Base-by-base conservation (phyloP, 2,329 filamentous ascomycete species). In the Furcasterigmium sp. region DNA sequence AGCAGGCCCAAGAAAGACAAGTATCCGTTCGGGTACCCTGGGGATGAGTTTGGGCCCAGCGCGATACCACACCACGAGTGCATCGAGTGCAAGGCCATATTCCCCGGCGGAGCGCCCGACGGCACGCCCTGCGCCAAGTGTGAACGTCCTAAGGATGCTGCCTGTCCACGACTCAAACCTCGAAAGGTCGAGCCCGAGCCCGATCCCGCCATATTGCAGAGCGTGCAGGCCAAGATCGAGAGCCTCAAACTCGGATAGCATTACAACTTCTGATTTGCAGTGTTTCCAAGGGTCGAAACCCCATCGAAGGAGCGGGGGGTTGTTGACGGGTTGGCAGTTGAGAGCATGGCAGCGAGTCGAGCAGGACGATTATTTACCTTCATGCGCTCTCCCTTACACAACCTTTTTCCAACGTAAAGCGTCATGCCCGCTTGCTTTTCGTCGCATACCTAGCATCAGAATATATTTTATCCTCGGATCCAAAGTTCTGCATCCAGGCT, bases 1-100 rank as follows among this genome's bases (percentile, higher is more conserved):
- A 19, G 3, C 54, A 84, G 80, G 39, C 69, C 81, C 47, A 86
- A 85, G 65, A 80, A 76, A 55, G 72, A 78, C 55, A 85, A 84
- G 56, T 87, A 84, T 59, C 82, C 82, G 0, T 75, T 79, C 49
- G 83, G 82, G 35, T 87, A 87, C 58, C 83, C 82, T 5, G 81
- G 83, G 34, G 84, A 87, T 53, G 74, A 67, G 28, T 78, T 76
- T 41, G 76, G 75, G 2, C 62, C 64, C 3, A 72, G 64, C 46
- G 71, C 73, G 46, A 64, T 72, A 28, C 72, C 74, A 19, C 68
- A 76, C 41, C 77, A 76, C 56, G 69, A 70, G 25, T 89, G 85
- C 60, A 75, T 82, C 51, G 65, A 73, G 42, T 90, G 85, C 66
- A 71, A 73, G 56, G 70, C 72, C 15, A 68, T 78, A 32, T 85